Evolutionary conservation across 345 rosid species (phyloP), one percentile per base, ranked within the genome.

Genomic region (Eucalyptus marginata): DNA sequence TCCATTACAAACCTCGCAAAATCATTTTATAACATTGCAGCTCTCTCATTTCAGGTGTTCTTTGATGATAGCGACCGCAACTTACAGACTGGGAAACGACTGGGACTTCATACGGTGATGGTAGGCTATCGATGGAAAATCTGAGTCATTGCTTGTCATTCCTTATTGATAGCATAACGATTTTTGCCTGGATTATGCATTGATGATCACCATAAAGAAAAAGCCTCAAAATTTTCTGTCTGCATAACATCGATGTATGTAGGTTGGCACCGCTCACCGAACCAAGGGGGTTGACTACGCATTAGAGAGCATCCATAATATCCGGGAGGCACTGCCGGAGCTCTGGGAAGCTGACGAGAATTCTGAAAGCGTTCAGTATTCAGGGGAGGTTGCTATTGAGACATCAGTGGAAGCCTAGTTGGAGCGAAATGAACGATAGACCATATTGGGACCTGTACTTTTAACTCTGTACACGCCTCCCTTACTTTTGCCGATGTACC

Each of bases 21-120:
- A 14, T 22, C 43, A 52, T 33, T 79, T 13, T 80, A 8, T 49
- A 58, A n/a, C n/a, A 49, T 52, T n/a, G 46, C 51, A 11, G 31
- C 81, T 29, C 86, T 47, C 36, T 80, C 49, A 84, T 87, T 89
- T 83, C 97, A 98, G 99, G 52, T 98, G 93, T 97, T 98, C 92
- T 96, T 98, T 27, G 99, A 98, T 88, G 99, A 98, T 88, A 97
- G 98, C 66, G 89, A 96, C 89, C 96, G 96, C 33, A 98, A 96
- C 91, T 89, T 98, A 86, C 96, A 96, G 89, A 89, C 96, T 8
- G 99, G 97, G 66, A 97, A 96, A 89, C 93, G 90, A 2, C 89
- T 94, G 87, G 97, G 97, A 22, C 99, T 98, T 71, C 93, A 97
- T 89, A 96, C 99, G 3, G 97, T 98, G 27, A 94, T 91, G 97